Percentiles rank a stretch among this genome's conserved stretches.
Evolutionary conservation across 129 eudicot species (phyloP).

Genomic region (Pittosporum tobira): DNA sequence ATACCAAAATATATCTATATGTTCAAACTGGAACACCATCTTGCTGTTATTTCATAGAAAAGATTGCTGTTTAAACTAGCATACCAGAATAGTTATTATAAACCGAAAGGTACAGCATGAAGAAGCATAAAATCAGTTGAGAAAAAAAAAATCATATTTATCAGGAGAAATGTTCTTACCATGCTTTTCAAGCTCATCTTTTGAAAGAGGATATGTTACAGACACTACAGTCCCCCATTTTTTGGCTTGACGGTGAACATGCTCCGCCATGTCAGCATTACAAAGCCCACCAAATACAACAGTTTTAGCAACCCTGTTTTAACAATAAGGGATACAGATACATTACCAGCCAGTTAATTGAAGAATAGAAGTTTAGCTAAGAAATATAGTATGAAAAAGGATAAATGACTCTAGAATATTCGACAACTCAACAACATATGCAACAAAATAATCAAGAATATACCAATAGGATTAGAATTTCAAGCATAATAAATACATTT

Average conservation of each 20-base stretch:
- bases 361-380: not conserved
- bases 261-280: slow-evolving; percentile 63
- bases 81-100: too few relatives aligned
- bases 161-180: slow-evolving; percentile 30
- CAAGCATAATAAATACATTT: not conserved
- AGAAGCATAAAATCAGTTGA: not conserved
- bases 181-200: slow-evolving; percentile 60
- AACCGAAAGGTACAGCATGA: too few relatives aligned
- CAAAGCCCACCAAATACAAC: slow-evolving; percentile 72
- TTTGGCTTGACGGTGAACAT: slow-evolving; percentile 55
- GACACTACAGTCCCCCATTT: slow-evolving; percentile 77
- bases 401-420: not conserved
- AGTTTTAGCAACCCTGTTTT: slow-evolving; percentile 89
- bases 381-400: not conserved
- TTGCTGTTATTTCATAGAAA: too few relatives aligned
- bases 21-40: too few relatives aligned
- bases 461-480: too few relatives aligned
- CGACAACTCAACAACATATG: not conserved
- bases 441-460: too few relatives aligned
- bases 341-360: not conserved
- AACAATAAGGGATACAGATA: slow-evolving; percentile 12
- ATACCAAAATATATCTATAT: too few relatives aligned
- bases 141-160: not conserved
- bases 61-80: not conserved
- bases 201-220: slow-evolving; percentile 81